Percentiles rank a stretch among this genome's conserved stretches.
These are phyloP conservation scores for Rehmannia glutinosa DNA, from an alignment of 257 asterid species.

Conservation along the genomic window DNA sequence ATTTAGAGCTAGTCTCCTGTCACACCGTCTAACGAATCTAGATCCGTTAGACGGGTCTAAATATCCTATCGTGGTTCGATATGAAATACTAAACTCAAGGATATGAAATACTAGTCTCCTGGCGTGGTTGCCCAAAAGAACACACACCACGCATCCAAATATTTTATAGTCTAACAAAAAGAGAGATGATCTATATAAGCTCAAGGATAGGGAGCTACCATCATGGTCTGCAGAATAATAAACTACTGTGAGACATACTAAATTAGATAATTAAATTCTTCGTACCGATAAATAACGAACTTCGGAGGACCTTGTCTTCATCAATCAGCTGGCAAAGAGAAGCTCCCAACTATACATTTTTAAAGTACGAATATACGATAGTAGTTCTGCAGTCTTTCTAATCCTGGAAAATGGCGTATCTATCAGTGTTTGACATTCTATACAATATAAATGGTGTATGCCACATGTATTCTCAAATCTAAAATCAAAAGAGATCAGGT, in stretches of 20 bases:
- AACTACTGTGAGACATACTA: too few species aligned
- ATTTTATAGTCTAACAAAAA: conserved; percentile 77
- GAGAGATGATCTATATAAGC: conserved; percentile 16
- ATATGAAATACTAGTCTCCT: too few species aligned
- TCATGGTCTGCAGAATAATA: not conserved
- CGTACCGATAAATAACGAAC: conserved; percentile 73
- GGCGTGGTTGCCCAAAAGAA: conserved; percentile 99
- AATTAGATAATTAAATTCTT: conserved; percentile 11
- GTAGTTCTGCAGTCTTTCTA: conserved; percentile 73
- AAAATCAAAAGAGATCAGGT: too few species aligned
- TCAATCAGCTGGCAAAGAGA: conserved; percentile 71
- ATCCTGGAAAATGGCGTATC: conserved; percentile 54
- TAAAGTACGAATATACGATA: conserved; percentile 77
- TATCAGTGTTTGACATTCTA: not conserved
- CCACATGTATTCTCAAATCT: too few species aligned
- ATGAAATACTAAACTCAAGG: too few species aligned
- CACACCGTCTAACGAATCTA: too few species aligned
- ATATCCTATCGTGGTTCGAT: too few species aligned
- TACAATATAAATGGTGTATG: not conserved
- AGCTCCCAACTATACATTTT: conserved; percentile 96
- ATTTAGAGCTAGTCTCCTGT: too few species aligned
- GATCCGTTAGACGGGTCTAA: too few species aligned
- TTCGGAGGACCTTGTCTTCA: conserved; percentile 83
- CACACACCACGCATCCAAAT: conserved; percentile 98
- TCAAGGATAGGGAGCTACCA: conserved; percentile 5